Conservation (phyloP, 371 early-diverging fungal species). For the Umbelopsis sp. region DNA sequence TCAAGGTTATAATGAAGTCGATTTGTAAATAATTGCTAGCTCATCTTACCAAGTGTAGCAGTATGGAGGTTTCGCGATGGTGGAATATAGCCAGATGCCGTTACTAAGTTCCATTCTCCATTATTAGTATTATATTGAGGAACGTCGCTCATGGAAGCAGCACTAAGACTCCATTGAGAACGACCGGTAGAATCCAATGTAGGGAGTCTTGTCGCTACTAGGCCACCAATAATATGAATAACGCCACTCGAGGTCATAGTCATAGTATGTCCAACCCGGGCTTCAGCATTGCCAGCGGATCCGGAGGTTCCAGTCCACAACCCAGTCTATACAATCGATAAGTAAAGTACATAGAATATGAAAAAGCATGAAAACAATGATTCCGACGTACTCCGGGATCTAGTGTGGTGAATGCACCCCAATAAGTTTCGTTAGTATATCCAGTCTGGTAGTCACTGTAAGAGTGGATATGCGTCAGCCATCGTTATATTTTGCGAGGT, state of each 20-base stretch:
- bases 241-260: conserved; percentile 22
- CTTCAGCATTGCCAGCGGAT: background rate
- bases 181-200: background rate
- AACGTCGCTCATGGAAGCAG: conserved; percentile 25
- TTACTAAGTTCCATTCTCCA: conserved; percentile 20
- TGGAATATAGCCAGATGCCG: conserved; percentile 19
- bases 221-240: conserved; percentile 27
- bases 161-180: background rate
- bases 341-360: conserved; percentile 2
- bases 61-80: conserved; percentile 27
- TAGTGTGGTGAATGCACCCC: conserved; percentile 20
- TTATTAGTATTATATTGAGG: conserved; percentile 20
- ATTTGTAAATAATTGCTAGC: background rate
- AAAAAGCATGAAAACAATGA: background rate
- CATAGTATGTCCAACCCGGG: conserved; percentile 24
- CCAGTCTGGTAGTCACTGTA: conserved; percentile 27
- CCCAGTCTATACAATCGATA: background rate
- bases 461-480: background rate
- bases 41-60: conserved; percentile 23
- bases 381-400: conserved; percentile 20
- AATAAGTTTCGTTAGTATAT: conserved; percentile 13
- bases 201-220: conserved; percentile 1
- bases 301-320: background rate
- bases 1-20: no score
- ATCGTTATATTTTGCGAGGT: background rate